Conservation (phyloP, 352 stramenopile genomes). For the Globisporangium polare region DNA sequence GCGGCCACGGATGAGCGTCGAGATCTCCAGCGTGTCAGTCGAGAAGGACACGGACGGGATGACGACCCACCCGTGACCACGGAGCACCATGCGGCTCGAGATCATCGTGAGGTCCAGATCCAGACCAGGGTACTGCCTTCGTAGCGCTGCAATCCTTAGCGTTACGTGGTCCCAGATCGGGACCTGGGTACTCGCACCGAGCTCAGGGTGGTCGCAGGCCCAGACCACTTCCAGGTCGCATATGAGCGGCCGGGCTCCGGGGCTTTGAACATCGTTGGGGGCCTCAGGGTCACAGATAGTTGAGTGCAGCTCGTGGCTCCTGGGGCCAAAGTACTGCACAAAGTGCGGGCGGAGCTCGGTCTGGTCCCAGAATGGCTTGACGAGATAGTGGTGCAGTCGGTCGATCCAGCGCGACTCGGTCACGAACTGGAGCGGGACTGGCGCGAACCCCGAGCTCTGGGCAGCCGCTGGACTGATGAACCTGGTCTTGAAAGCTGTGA, state of each 20-base stretch:
- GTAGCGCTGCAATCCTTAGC: conserved; percentile 18
- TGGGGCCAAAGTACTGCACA: conserved; percentile 19
- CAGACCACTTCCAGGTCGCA: conserved; percentile 17
- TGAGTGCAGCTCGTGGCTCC: conserved; percentile 7
- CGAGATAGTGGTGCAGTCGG: conserved; percentile 31
- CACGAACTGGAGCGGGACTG: conserved; percentile 11
- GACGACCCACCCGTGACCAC: conserved; percentile 12
- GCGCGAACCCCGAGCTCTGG: background rate
- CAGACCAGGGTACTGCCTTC: conserved; percentile 24
- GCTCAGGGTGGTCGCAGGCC: conserved; percentile 22
- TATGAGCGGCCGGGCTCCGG: background rate
- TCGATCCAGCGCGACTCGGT: conserved; percentile 37
- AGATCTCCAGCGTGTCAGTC: conserved; percentile 25
- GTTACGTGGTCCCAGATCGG: conserved; percentile 30
- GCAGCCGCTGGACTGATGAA: background rate
- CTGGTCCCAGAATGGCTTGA: conserved; percentile 16
- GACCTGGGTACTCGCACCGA: conserved; percentile 12
- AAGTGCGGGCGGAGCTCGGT: conserved; percentile 21
- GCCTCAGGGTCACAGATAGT: conserved; percentile 21
- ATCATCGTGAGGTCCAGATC: conserved; percentile 25
- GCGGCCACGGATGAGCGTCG: conserved; percentile 28
- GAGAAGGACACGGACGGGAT: background rate
- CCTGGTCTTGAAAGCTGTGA: conserved; percentile 11
- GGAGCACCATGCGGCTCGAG: conserved; percentile 16
- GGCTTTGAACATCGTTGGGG: background rate